Base-by-base conservation (phyloP, 805 yeast species). In the Sugiyamaella chiloensis region DNA sequence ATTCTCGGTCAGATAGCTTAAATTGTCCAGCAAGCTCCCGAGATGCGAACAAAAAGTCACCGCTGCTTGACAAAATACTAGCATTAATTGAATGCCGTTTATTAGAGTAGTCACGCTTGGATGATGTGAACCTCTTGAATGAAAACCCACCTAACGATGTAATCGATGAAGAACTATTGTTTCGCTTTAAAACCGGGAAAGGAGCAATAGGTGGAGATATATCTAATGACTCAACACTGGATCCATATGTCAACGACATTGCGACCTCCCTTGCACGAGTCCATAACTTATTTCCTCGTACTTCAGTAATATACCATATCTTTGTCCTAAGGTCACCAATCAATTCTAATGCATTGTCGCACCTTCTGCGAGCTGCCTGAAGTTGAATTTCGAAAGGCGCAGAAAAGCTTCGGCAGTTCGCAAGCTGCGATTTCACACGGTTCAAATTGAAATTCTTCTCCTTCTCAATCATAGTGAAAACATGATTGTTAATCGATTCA, bases 1-100 rank as follows among this genome's bases (percentile, higher is more conserved):
- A 60, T 37, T 66, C 70, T 16, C 62, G 54, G 44, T 66, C 70
- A 4, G 62, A 56, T 23, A 66, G 60, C 44, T 66, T 66, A 37
- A 54, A 53, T 14, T 54, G 56, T 2, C 60, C 59, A 3, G 59
- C 63, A 21, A 51, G 51, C 32, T 58, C 60, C 16, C 54, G 56
- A 11, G 59, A 54, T 14, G 61, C 62, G 51, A 58, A 64, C 52
- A 65, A 60, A 9, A 60, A 53, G 14, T 63, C 66, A 20, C 50
- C 47, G 32, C 39, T 35, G 8, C 14, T 26, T 11, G 42, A 16
- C 32, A 26, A 19, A 36, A 34, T n/a, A 17, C 19, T 40, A 46
- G 60, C 52, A 19, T 57, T 51, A 17, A 60, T 43, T 3, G 63
- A 60, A 16, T 59, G 58, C 16, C 69, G 53, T 11, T 60, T 55